Conservation (phyloP, 1,284 basidiomycete species). For the Trametes hirsuta region DNA sequence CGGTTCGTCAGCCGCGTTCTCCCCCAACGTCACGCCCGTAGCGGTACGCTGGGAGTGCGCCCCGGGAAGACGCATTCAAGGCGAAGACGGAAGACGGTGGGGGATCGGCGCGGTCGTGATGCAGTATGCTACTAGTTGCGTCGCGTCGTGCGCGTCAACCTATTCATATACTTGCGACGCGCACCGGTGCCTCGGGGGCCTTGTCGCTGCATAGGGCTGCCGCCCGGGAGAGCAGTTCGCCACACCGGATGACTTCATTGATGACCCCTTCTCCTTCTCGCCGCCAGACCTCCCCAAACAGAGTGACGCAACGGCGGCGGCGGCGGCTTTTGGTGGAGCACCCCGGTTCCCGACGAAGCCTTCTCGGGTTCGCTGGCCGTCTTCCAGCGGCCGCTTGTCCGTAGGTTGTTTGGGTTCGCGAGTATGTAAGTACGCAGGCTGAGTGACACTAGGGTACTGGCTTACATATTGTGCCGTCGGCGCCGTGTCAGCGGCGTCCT, state of each 20-base stretch:
- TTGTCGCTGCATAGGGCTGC: neutral
- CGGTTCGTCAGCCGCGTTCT: no score
- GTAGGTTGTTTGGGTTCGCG: no score
- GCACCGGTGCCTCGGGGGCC: neutral
- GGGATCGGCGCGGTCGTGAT: no score
- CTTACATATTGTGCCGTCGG: no score
- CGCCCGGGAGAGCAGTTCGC: neutral
- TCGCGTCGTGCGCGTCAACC: neutral
- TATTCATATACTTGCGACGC: neutral
- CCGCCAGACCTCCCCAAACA: neutral
- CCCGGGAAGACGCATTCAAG: no score
- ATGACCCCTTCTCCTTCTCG: neutral
- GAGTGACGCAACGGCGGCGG: neutral
- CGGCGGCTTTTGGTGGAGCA: neutral
- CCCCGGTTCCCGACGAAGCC: neutral
- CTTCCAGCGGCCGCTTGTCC: neutral
- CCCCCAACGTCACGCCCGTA: no score
- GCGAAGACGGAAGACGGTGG: no score
- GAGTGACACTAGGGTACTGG: no score
- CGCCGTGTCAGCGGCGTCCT: no score
- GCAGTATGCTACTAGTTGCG: neutral
- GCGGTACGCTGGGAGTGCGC: no score
- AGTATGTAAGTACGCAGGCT: no score
- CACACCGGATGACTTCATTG: conserved; percentile 14
- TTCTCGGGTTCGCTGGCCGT: neutral